Base-by-base conservation (phyloP, 495 filamentous ascomycete genomes). In the Penicillium mononematosum region DNA sequence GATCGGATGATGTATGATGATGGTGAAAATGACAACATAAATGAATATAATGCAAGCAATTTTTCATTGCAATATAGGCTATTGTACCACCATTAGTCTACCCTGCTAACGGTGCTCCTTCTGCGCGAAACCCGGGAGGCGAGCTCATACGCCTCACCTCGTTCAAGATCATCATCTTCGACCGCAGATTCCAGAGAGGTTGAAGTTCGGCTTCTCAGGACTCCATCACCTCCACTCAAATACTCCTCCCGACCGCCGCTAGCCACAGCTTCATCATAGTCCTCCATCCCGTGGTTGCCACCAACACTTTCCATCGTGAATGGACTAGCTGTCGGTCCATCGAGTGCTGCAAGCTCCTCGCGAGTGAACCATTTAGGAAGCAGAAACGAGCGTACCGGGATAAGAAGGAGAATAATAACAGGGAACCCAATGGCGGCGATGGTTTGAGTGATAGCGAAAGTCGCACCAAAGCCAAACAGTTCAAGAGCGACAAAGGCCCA, bases 351-450 rank as follows among this genome's bases (percentile, higher is more conserved):
- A 42, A 98, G 68, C 75, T 96, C 93, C 61, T 85, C 79, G 0
- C 73, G 61, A 0, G 75, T 78, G 60, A 97, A 89, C 72, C 81
- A 85, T 41, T 74, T 73, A 4, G 92, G 91, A 56, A 98, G 62
- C n/a, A 93, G 42, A 51, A 86, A 78, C 9, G 85, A 85, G 9
- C 93, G 76, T 1, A 89, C 68, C 0, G 92, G 93, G n/a, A 97
- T 86, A 16, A 96, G 72, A 17, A 84, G 63, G 12, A 95, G 65
- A 66, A 98, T 95, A 53, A 96, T 83, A 8, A 96, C 83, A 4
- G 93, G 93, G 66, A 96, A 98, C 3, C 93, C 90, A 41, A 98
- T 94, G 16, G 93, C 93, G 9, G 90, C 93, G 48, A 96, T 90
- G 0, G 93, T 96, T 72, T 97, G 92, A 9, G 91, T 93, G 62